Evolutionary conservation across 1,284 basidiomycete species (phyloP).

Genomic region (Boletus mariae): DNA sequence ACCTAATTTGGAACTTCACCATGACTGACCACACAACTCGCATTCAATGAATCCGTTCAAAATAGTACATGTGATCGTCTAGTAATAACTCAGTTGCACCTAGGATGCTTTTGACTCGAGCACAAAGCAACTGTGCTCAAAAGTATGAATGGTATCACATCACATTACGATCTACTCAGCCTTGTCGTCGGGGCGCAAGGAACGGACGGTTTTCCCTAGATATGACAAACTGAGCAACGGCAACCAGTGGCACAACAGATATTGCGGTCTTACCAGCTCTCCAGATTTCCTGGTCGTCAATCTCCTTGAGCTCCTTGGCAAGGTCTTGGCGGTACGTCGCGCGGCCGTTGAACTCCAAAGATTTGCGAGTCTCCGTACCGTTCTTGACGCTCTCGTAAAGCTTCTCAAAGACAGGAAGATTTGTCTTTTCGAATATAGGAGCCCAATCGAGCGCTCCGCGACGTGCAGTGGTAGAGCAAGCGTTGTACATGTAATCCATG

Average conservation of each 20-base stretch:
- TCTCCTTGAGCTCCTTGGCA: constrained; percentile 90
- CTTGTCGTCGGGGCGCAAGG: constrained; percentile 76
- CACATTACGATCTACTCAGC: constrained; percentile 38
- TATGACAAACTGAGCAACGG: constrained; percentile 7
- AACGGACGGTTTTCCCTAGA: constrained; percentile 70
- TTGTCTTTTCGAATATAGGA: constrained; percentile 94
- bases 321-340: constrained; percentile 93
- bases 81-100: constrained; percentile 20
- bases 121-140: constrained; percentile 11
- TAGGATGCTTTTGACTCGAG: constrained; percentile 24
- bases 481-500: constrained; percentile 99
- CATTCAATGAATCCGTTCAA: background rate
- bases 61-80: constrained; percentile 14
- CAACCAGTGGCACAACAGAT: background rate
- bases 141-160: constrained; percentile 13
- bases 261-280: constrained; percentile 65
- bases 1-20: background rate
- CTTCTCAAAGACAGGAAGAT: constrained; percentile 89
- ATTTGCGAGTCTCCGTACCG: constrained; percentile 95
- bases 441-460: constrained; percentile 99
- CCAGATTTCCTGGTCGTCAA: constrained; percentile 98
- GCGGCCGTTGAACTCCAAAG: constrained; percentile 94
- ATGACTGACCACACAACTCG: background rate
- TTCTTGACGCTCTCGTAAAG: constrained; percentile 94
- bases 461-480: constrained; percentile 98